Percentiles rank a stretch among this genome's conserved stretches.
Evolutionary conservation across 225 moss, liverwort and hornwort genomes (phyloP).

Genomic region (Ulota crispa): DNA sequence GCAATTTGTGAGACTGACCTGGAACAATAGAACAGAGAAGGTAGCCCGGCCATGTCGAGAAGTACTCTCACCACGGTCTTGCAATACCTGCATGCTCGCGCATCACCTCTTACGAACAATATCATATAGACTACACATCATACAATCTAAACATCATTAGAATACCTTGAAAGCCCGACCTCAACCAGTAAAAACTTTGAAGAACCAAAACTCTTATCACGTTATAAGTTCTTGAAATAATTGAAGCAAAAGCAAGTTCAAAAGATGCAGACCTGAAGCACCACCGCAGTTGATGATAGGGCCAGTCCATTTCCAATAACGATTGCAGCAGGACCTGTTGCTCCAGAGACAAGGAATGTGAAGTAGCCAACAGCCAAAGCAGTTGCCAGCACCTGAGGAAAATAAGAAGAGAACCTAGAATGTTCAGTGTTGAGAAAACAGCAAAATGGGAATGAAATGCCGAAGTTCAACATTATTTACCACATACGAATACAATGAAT

Average conservation of each 20-base stretch:
- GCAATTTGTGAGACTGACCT: conserved; percentile 45
- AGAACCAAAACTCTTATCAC: background rate
- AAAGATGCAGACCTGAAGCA: conserved; percentile 75
- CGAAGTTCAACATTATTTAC: background rate
- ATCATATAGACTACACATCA: background rate
- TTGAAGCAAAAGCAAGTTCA: background rate
- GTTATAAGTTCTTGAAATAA: background rate
- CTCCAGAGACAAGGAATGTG: conserved; percentile 62
- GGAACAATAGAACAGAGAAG: conserved; percentile 94
- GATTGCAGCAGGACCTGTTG: conserved; percentile 83
- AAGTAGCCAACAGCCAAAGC: conserved; percentile 81
- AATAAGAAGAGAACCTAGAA: background rate
- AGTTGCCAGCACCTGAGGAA: conserved; percentile 74
- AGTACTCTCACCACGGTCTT: conserved; percentile 98
- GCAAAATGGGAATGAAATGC: conserved; percentile 6
- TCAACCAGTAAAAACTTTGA: background rate
- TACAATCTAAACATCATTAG: background rate
- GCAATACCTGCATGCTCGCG: conserved; percentile 69
- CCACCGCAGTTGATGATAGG: conserved; percentile 96
- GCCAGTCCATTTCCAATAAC: conserved; percentile 94
- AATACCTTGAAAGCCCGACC: background rate
- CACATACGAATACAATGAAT: background rate
- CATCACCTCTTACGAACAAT: conserved; percentile 11
- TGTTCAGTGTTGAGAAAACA: background rate
- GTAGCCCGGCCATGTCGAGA: conserved; percentile 95